Base-by-base conservation (phyloP, 1,284 basidiomycete species). In the Rhodotorula sp. region DNA sequence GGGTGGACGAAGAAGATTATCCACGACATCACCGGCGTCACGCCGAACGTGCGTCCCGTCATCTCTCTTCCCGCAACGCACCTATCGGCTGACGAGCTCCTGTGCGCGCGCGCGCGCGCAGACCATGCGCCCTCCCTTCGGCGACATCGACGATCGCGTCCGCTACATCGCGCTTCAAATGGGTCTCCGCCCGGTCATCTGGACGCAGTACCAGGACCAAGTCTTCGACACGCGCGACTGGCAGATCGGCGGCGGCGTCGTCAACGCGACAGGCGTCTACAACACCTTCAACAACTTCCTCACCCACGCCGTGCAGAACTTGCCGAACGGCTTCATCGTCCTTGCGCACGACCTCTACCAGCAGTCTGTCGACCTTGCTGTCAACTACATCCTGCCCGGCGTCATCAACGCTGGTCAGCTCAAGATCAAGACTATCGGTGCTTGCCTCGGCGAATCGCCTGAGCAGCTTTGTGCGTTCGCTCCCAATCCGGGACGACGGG, bases 1-100 rank as follows among this genome's bases (percentile, higher is more conserved):
- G 93, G 90, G 57, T 97, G 91, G 89, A 91, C 92, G 67, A 89
- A 88, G 74, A 87, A 92, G 81, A 87, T 88, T 63, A 95, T 98
- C 81, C 60, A 67, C 40, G 73, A 72, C 44, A 64, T 75, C 26
- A 77, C 68, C 5, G 73, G 73, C 2, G 73, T 75, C 3, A 69
- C 73, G 4, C 47, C 51, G 31, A 65, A 52, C 28, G 40, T 61
- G 44, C 57, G 57, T n/a, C n/a, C n/a, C n/a, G n/a, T n/a, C n/a
- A n/a, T n/a, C n/a, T n/a, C n/a, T n/a, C n/a, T n/a, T n/a, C n/a
- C n/a, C n/a, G n/a, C n/a, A n/a, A n/a, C n/a, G n/a, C n/a, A n/a
- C n/a, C n/a, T n/a, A n/a, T n/a, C n/a, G n/a, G n/a, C n/a, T n/a
- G n/a, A n/a, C n/a, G n/a, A n/a, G n/a, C n/a, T n/a, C n/a, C n/a